These are phyloP conservation scores for Puccinia triticina DNA, from an alignment of 1,284 basidiomycete genomes.

Conservation along the genomic window DNA sequence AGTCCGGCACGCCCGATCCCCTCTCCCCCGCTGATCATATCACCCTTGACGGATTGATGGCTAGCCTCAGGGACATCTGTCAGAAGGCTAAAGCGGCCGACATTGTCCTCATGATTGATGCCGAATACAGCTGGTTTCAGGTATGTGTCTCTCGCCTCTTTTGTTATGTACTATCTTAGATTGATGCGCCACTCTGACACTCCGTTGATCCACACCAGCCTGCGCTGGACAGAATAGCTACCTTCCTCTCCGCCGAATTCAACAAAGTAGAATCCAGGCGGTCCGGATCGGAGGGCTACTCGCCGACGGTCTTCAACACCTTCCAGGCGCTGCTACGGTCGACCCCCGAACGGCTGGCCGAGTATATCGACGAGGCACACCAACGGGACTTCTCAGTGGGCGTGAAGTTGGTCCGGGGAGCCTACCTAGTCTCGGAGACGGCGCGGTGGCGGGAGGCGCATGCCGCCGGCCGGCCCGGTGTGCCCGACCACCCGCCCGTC, in stretches of 20 bases:
- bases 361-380: slow-evolving; percentile 18
- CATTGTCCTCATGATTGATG: slow-evolving; percentile 44
- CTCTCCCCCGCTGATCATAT: slow-evolving; percentile 20
- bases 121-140: slow-evolving; percentile 51
- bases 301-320: slow-evolving; percentile 44
- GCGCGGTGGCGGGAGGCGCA: slow-evolving; percentile 25
- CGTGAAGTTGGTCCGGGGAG: slow-evolving; percentile 46
- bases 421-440: slow-evolving; percentile 39
- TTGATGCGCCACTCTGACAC: neutral
- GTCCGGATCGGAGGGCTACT: neutral
- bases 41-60: slow-evolving; percentile 24
- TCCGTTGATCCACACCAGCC: slow-evolving; percentile 30
- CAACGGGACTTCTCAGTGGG: slow-evolving; percentile 28
- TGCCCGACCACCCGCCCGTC: slow-evolving; percentile 15
- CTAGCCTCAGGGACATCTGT: slow-evolving; percentile 22
- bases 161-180: neutral
- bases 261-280: neutral
- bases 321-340: slow-evolving; percentile 46
- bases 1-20: neutral
- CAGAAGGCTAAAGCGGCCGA: slow-evolving; percentile 34
- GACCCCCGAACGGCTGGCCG: slow-evolving; percentile 12
- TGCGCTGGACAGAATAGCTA: slow-evolving; percentile 41
- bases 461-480: neutral
- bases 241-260: slow-evolving; percentile 39
- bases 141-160: neutral